These are phyloP conservation scores for Xylariaceae sp. DNA, from an alignment of 2,329 filamentous ascomycete genomes.

Conservation along the genomic window DNA sequence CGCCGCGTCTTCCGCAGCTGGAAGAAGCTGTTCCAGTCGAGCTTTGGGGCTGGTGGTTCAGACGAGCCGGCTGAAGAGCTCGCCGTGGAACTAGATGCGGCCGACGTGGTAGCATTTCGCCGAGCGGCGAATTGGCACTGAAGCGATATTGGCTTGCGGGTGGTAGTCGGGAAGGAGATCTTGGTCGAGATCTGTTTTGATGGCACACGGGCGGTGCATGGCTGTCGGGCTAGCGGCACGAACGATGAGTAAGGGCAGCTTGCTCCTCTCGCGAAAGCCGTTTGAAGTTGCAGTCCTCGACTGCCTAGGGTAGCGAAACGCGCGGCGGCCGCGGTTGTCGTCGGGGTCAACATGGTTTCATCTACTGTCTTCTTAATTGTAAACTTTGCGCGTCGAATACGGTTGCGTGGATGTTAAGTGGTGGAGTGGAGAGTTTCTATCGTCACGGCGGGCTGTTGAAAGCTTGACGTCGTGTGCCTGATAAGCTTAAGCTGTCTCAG, in stretches of 20 bases:
- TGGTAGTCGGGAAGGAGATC: slow-evolving; percentile 18
- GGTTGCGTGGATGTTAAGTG: not conserved
- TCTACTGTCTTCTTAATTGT: slow-evolving; percentile 11
- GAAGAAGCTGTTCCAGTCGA: slow-evolving; percentile 94
- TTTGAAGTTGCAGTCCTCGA: slow-evolving; percentile 40
- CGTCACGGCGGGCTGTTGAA: slow-evolving; percentile 18
- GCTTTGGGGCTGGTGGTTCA: slow-evolving; percentile 35
- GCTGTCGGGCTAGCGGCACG: slow-evolving; percentile 33
- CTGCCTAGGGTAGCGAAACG: slow-evolving; percentile 39
- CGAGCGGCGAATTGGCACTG: slow-evolving; percentile 36
- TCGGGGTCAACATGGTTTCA: slow-evolving; percentile 37
- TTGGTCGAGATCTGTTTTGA: slow-evolving; percentile 31
- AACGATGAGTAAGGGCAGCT: slow-evolving; percentile 35
- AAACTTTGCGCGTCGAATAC: not conserved
- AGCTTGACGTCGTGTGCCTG: slow-evolving; percentile 29
- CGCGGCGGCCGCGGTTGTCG: slow-evolving; percentile 37
- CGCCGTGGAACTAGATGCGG: slow-evolving; percentile 34
- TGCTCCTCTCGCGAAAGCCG: slow-evolving; percentile 36
- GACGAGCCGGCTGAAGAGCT: slow-evolving; percentile 39
- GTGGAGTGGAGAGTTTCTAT: slow-evolving; percentile 26
- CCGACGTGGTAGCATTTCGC: slow-evolving; percentile 34
- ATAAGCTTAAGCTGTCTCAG: not conserved
- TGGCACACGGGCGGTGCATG: slow-evolving; percentile 30
- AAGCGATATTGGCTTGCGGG: slow-evolving; percentile 24
- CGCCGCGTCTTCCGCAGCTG: slow-evolving; percentile 84